These are phyloP conservation scores for Forsythia suspensa DNA, from an alignment of 257 asterid species.

Conservation along the genomic window DNA sequence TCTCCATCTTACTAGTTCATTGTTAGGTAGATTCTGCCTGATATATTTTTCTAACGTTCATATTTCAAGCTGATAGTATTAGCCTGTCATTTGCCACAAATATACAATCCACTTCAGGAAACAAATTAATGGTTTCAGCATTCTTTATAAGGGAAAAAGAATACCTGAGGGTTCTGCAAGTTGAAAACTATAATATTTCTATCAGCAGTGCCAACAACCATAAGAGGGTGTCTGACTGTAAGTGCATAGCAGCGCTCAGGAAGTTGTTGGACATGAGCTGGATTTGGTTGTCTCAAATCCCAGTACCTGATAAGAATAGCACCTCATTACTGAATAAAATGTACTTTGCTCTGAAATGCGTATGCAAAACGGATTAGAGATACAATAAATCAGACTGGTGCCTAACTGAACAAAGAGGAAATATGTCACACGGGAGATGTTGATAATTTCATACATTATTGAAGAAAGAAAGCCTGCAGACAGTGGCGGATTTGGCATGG, in stretches of 20 bases:
- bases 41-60: neutral
- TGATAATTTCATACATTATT: conserved; percentile 5
- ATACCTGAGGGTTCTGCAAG: conserved; percentile 96
- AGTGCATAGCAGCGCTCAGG: conserved; percentile 98
- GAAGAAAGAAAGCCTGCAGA: neutral
- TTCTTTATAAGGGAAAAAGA: conserved; percentile 8
- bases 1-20: neutral
- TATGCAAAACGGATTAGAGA: neutral
- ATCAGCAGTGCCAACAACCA: conserved; percentile 97
- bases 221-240: conserved; percentile 79
- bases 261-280: conserved; percentile 88
- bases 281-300: conserved; percentile 92
- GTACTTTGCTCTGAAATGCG: neutral
- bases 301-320: conserved; percentile 66
- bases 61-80: neutral
- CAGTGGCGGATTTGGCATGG: no score
- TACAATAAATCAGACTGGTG: neutral
- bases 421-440: conserved; percentile 6
- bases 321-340: neutral
- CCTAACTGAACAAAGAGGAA: conserved; percentile 3
- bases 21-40: neutral
- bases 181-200: conserved; percentile 83
- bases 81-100: neutral
- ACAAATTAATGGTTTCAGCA: conserved; percentile 7
- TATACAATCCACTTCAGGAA: neutral